These are phyloP conservation scores for Albifimbria verrucaria DNA, from an alignment of 2,329 filamentous ascomycete species.

Conservation along the genomic window DNA sequence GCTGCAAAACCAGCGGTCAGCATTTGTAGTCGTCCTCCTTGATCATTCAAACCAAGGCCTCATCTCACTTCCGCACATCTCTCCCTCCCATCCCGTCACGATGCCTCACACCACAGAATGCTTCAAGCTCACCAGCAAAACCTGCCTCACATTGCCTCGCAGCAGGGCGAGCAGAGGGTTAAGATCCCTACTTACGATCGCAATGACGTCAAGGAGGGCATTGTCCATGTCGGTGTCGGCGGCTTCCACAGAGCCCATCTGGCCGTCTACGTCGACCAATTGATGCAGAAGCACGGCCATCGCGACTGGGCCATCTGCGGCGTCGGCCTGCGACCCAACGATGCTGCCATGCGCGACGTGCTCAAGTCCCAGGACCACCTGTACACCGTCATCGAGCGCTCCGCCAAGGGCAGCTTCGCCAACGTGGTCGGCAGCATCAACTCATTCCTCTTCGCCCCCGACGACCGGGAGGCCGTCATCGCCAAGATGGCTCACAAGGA, in stretches of 20 bases:
- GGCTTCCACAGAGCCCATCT: constrained; percentile 53
- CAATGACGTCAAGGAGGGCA: constrained; percentile 46
- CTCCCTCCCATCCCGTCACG: not conserved
- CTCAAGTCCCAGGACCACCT: constrained; percentile 45
- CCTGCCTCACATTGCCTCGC: constrained; percentile 16
- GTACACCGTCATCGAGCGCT: constrained; percentile 54
- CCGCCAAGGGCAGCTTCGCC: constrained; percentile 44
- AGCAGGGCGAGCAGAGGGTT: constrained; percentile 16
- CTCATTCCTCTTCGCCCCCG: constrained; percentile 49
- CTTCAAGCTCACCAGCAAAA: constrained; percentile 24
- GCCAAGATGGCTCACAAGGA: constrained; percentile 53
- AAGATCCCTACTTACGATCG: constrained; percentile 41
- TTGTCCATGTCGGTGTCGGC: constrained; percentile 52
- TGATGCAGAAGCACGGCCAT: constrained; percentile 43
- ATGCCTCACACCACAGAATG: constrained; percentile 12
- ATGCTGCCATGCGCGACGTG: constrained; percentile 48
- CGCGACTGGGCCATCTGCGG: constrained; percentile 49
- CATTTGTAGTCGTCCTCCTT: not conserved
- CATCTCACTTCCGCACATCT: not conserved
- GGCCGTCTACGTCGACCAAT: constrained; percentile 47
- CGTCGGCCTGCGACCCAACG: constrained; percentile 48
- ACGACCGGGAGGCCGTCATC: constrained; percentile 48
- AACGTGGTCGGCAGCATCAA: constrained; percentile 50
- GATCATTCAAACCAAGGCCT: not conserved
- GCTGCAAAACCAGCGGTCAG: not conserved